Conservation (phyloP, 2,329 filamentous ascomycete genomes). For the Alternaria alternata region DNA sequence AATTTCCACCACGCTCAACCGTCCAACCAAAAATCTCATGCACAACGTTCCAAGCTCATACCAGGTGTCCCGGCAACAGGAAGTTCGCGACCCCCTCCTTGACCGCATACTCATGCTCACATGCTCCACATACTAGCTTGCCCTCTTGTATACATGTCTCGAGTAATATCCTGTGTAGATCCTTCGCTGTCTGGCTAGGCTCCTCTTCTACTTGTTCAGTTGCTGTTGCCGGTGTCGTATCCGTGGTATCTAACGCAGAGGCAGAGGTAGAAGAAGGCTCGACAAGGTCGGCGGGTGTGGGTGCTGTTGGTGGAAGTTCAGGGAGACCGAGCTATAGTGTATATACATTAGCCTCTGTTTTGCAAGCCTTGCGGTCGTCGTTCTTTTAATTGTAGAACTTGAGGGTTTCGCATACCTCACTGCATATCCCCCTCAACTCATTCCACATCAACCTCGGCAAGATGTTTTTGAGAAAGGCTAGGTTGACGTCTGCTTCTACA, state of each 20-base stretch:
- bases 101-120: slow-evolving; percentile 91
- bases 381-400: background rate
- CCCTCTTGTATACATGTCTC: slow-evolving; percentile 92
- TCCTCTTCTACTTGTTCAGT: slow-evolving; percentile 67
- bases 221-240: slow-evolving; percentile 42
- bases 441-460: slow-evolving; percentile 89
- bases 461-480: slow-evolving; percentile 82
- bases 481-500: slow-evolving; percentile 81
- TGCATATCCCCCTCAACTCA: slow-evolving; percentile 76
- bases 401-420: slow-evolving; percentile 66
- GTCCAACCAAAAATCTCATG: background rate
- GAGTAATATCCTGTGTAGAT: slow-evolving; percentile 82
- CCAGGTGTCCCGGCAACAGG: slow-evolving; percentile 89
- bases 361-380: background rate
- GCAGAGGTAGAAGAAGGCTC: slow-evolving; percentile 11
- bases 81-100: slow-evolving; percentile 98
- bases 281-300: slow-evolving; percentile 45
- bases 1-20: background rate
- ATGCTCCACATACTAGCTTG: slow-evolving; percentile 87
- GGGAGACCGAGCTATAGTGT: slow-evolving; percentile 76
- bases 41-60: slow-evolving; percentile 52
- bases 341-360: background rate
- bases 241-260: slow-evolving; percentile 21
- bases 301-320: slow-evolving; percentile 63
- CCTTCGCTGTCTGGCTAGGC: slow-evolving; percentile 72